Conservation (phyloP, 192 early-diverging fungal genomes). For the Kappamyces sp. region DNA sequence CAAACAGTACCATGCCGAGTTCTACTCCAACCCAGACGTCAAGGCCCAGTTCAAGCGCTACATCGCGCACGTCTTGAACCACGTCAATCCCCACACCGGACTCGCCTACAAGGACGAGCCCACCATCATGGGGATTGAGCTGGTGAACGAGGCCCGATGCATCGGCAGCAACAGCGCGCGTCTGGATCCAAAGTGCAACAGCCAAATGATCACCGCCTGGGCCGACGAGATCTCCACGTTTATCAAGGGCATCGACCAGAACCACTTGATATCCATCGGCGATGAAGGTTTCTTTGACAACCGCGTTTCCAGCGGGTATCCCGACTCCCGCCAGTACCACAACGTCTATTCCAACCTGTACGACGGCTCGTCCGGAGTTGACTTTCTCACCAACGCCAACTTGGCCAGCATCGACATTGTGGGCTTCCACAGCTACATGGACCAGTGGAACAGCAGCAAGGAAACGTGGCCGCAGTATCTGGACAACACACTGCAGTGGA, state of each 20-base stretch:
- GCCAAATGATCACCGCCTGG: slow-evolving; percentile 27
- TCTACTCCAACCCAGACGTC: slow-evolving; percentile 27
- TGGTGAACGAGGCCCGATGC: slow-evolving; percentile 34
- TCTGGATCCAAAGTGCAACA: slow-evolving; percentile 14
- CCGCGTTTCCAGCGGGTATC: not conserved
- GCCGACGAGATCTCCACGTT: slow-evolving; percentile 24
- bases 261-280: slow-evolving; percentile 33
- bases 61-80: slow-evolving; percentile 25
- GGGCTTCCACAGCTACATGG: slow-evolving; percentile 29
- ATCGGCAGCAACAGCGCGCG: slow-evolving; percentile 10
- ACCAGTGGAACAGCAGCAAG: slow-evolving; percentile 18
- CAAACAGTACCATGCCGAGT: slow-evolving; percentile 26
- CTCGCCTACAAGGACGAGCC: slow-evolving; percentile 32
- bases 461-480: slow-evolving; percentile 1
- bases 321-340: not conserved
- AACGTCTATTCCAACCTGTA: slow-evolving; percentile 21
- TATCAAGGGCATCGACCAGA: slow-evolving; percentile 32
- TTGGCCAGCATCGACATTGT: slow-evolving; percentile 26
- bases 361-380: slow-evolving; percentile 22
- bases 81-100: slow-evolving; percentile 28
- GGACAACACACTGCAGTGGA: slow-evolving; percentile 25
- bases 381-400: slow-evolving; percentile 24
- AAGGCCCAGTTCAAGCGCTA: slow-evolving; percentile 28
- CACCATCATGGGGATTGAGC: slow-evolving; percentile 29
- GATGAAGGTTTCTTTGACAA: slow-evolving; percentile 35